A percentile compares a stretch with the other conserved stretches of the same genome.
phyloP scores from a whole-genome alignment of 1,284 basidiomycete genomes.

The Pyrrhoderma noxium region DNA sequence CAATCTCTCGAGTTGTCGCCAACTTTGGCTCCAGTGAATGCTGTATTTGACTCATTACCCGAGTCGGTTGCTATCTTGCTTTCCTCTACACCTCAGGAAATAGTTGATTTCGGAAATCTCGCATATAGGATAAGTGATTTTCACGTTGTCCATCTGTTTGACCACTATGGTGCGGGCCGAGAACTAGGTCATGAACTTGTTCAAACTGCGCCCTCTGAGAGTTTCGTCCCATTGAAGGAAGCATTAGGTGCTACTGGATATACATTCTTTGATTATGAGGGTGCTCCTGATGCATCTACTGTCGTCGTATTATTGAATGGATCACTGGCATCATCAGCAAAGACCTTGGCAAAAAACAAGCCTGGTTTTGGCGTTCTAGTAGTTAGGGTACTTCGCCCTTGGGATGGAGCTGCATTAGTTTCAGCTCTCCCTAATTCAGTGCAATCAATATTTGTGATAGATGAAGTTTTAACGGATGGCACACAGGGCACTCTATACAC shows the following conservation, averaged over 20 bases:
- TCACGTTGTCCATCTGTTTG: constrained; percentile 75
- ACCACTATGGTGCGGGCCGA: constrained; percentile 63
- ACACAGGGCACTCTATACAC: constrained; percentile 61
- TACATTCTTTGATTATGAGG: constrained; percentile 59
- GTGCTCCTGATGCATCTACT: constrained; percentile 50
- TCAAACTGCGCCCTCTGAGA: constrained; percentile 22
- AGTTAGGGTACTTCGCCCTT: constrained; percentile 72
- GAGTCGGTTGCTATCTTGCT: constrained; percentile 70
- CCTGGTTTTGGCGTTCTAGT: constrained; percentile 54
- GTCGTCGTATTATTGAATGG: constrained; percentile 65
- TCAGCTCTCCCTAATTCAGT: constrained; percentile 50
- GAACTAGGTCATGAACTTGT: constrained; percentile 54
- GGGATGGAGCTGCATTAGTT: constrained; percentile 58
- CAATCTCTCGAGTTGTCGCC: constrained; percentile 65
- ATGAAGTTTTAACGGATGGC: constrained; percentile 60
- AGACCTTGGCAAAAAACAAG: constrained; percentile 38
- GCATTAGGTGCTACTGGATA: constrained; percentile 50
- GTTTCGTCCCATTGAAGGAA: constrained; percentile 34
- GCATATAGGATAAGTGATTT: constrained; percentile 53
- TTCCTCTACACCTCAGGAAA: constrained; percentile 75
- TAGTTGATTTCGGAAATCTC: constrained; percentile 63
- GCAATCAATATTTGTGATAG: constrained; percentile 58
- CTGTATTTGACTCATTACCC: constrained; percentile 54
- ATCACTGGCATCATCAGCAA: constrained; percentile 53
- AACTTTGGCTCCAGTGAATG: constrained; percentile 60